These are phyloP conservation scores for Citrus glauca DNA, from an alignment of 345 rosid species.

Conservation along the genomic window DNA sequence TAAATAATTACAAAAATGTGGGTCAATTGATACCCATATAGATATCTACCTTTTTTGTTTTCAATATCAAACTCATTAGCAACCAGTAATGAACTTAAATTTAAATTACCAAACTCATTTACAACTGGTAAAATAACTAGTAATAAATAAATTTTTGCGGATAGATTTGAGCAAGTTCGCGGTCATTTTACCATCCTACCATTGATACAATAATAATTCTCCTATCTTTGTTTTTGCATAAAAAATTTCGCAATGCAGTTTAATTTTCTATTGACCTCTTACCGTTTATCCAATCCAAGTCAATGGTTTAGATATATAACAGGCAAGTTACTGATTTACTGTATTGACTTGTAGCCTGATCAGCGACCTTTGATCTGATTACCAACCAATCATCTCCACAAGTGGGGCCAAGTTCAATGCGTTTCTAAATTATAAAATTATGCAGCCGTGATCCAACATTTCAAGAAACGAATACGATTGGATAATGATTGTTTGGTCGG, in stretches of 20 bases:
- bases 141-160: no score
- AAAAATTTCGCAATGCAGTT: neutral
- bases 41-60: no score
- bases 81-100: fast-evolving
- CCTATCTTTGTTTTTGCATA: neutral
- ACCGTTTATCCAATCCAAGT: neutral
- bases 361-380: neutral
- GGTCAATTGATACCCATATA: no score
- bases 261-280: neutral
- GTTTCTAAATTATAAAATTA: neutral
- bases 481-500: neutral
- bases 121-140: no score
- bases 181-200: no score
- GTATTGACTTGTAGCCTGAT: slow-evolving; percentile 4
- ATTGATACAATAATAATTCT: neutral
- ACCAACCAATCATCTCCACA: neutral
- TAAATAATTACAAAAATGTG: no score
- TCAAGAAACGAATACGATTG: neutral
- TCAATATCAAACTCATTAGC: no score
- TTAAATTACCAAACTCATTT: no score
- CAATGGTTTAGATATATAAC: neutral
- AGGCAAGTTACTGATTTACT: neutral
- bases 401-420: neutral
- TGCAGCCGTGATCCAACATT: neutral
- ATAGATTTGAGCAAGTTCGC: no score